These are phyloP conservation scores for Endocalyx cinctus DNA, from an alignment of 2,329 filamentous ascomycete species.

Conservation along the genomic window DNA sequence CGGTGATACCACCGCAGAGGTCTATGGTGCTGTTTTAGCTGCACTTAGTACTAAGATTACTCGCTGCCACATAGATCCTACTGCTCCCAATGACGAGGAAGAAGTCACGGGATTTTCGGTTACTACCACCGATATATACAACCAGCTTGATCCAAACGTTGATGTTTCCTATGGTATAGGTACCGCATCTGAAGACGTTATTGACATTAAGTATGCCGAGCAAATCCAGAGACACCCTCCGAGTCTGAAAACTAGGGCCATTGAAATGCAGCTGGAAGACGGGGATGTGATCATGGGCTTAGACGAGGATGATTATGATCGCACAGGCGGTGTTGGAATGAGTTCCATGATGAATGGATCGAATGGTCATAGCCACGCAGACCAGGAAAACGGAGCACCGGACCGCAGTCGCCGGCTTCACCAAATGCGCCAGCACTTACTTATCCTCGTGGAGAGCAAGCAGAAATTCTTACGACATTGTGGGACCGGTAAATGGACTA, in stretches of 20 bases:
- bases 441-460: constrained; percentile 65
- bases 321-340: constrained; percentile 21
- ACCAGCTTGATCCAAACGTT: constrained; percentile 46
- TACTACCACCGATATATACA: constrained; percentile 53
- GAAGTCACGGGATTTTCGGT: constrained; percentile 32
- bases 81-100: constrained; percentile 39
- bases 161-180: constrained; percentile 56
- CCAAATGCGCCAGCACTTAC: constrained; percentile 68
- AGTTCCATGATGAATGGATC: constrained; percentile 22
- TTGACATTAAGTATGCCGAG: constrained; percentile 41
- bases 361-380: constrained; percentile 30
- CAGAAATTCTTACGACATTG: constrained; percentile 65
- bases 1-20: constrained; percentile 67
- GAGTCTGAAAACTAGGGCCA: constrained; percentile 17
- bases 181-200: constrained; percentile 38
- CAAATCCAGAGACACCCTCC: constrained; percentile 38
- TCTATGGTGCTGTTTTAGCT: constrained; percentile 72
- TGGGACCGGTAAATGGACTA: constrained; percentile 70
- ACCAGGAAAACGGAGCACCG: constrained; percentile 40
- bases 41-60: constrained; percentile 64
- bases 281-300: constrained; percentile 25
- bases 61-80: constrained; percentile 59
- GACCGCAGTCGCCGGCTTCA: constrained; percentile 44
- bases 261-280: constrained; percentile 19
- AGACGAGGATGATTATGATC: constrained; percentile 32